Evolutionary conservation across 805 yeast genomes (phyloP).

Genomic region (Hanseniaspora guilliermondii): DNA sequence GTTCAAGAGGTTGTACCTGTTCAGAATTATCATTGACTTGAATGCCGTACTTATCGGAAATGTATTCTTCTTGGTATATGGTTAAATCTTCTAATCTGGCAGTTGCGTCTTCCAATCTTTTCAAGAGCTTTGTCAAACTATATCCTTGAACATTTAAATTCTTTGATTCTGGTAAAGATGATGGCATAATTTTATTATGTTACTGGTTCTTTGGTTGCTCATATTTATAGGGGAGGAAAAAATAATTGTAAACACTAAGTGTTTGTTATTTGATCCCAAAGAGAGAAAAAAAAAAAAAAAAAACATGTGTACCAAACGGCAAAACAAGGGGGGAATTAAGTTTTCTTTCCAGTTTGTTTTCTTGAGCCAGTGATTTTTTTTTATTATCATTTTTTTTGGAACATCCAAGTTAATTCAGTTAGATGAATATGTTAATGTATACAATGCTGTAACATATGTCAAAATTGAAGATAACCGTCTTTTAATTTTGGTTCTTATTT

Average conservation of each 20-base stretch:
- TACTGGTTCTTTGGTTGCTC: slow-evolving; percentile 16
- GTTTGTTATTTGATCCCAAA: background rate
- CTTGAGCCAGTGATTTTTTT: too few species aligned
- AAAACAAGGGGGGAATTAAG: too few species aligned
- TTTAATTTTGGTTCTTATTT: too few species aligned
- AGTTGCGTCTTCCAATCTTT: slow-evolving; percentile 84
- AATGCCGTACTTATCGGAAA: slow-evolving; percentile 24
- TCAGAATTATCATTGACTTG: slow-evolving; percentile 1
- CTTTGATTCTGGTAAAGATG: slow-evolving; percentile 8
- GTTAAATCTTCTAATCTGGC: slow-evolving; percentile 84
- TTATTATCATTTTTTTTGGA: too few species aligned
- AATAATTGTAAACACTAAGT: background rate
- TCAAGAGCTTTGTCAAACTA: slow-evolving; percentile 68
- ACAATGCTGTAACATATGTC: too few species aligned
- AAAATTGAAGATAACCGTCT: too few species aligned
- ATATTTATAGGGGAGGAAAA: background rate
- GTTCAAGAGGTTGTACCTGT: background rate
- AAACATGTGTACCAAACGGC: too few species aligned
- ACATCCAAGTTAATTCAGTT: too few species aligned
- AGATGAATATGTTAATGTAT: too few species aligned
- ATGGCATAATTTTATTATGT: slow-evolving; percentile 6
- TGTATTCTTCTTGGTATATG: slow-evolving; percentile 54
- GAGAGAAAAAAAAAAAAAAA: too few species aligned
- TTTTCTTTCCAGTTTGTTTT: too few species aligned
- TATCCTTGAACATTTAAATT: slow-evolving; percentile 48